Base-by-base conservation (phyloP, 108 stramenopile species). In the Skeletonema marinoi region DNA sequence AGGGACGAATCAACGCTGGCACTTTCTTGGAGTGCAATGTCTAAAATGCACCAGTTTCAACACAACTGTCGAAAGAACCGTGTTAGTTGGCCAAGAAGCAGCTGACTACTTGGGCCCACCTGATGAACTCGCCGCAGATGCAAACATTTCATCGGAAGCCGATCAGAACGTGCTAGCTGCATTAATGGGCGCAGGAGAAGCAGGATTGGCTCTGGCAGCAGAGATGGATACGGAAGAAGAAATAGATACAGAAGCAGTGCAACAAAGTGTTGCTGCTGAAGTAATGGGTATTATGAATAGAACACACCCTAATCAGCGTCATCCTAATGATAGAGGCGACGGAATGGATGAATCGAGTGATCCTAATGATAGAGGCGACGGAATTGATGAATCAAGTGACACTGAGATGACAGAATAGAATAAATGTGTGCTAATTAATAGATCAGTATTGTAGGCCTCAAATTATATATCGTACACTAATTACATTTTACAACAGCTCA, bases 21-120 rank as follows among this genome's bases (percentile, higher is more conserved):
- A 95, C 75, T 95, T 92, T 71, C 65, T 93, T 71, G 91, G 94
- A 29, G 88, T 93, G 16, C 88, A 89, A 60, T 93, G 92, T 71
- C 68, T 64, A 39, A 80, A 78, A 21, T 95, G 94, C 65, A 79
- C 82, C 6, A 88, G 87, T 29, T 95, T 93, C 70, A 95, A 95
- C 75, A 95, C 94, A 0, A 81, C 81, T 7, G 88, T 95, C 2
- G 92, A 95, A 19, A 71, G 81, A 36, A 95, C 87, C 38, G 87
- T 90, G 21, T 75, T 91, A 80, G 67, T 73, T 17, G 94, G 94
- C 10, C 82, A 86, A 66, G 94, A 93, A 56, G 94, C 94, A 4
- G 80, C 87, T 38, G 90, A 88, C 14, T 95, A 83, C 66, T 81
- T 95, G 71, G 92, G 82, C 0, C 79, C 79, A 25, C 65, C 39